phyloP scores from a whole-genome alignment of 306 rosid species.

The Coriaria nepalensis region DNA sequence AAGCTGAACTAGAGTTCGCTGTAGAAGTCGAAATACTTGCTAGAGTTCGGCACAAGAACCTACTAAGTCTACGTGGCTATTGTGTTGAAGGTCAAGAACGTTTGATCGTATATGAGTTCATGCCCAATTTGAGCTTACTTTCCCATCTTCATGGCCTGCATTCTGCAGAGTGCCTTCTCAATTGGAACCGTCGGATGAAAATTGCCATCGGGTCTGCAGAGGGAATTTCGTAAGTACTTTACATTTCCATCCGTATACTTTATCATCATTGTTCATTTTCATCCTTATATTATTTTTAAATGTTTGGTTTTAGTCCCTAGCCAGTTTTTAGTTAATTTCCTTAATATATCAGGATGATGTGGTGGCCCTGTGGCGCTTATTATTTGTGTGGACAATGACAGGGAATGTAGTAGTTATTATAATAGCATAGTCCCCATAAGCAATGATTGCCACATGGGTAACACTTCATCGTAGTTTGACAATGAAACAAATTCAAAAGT shows the following conservation, averaged over 20 bases:
- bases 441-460: too few relatives aligned
- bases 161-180: slow-evolving; percentile 72
- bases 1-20: slow-evolving; percentile 87
- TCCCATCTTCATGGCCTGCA: slow-evolving; percentile 97
- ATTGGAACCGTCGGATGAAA: slow-evolving; percentile 77
- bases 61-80: slow-evolving; percentile 86
- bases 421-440: too few relatives aligned
- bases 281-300: not conserved
- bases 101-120: slow-evolving; percentile 72
- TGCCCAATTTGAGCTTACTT: slow-evolving; percentile 85
- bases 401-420: too few relatives aligned
- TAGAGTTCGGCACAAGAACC: slow-evolving; percentile 91
- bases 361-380: not conserved
- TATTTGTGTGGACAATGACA: not conserved
- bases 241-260: not conserved
- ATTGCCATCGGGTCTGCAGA: slow-evolving; percentile 90
- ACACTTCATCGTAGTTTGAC: too few relatives aligned
- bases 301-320: too few relatives aligned
- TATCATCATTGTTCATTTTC: not conserved
- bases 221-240: slow-evolving; percentile 66
- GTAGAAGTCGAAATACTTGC: slow-evolving; percentile 94
- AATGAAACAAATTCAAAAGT: too few relatives aligned
- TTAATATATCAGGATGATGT: too few relatives aligned
- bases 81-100: slow-evolving; percentile 99
- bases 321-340: too few relatives aligned